Conservation (phyloP, 2,329 filamentous ascomycete species). For the Cordyceps tenuipes region DNA sequence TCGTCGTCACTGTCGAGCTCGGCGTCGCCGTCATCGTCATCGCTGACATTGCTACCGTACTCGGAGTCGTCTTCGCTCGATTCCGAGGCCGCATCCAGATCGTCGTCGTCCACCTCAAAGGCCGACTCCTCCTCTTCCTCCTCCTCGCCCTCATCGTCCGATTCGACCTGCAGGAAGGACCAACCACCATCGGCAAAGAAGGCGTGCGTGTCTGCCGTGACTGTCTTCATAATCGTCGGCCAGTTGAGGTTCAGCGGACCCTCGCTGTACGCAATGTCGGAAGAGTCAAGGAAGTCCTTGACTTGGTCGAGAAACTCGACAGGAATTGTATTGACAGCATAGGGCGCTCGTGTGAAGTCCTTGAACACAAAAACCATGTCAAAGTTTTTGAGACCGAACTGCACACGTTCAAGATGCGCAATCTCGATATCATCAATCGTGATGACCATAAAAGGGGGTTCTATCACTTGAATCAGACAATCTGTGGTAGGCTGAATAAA, state of each 20-base stretch:
- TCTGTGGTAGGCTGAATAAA: conserved; percentile 94
- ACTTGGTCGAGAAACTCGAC: conserved; percentile 91
- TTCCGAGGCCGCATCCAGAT: conserved; percentile 74
- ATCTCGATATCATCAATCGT: conserved; percentile 94
- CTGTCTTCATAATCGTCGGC: conserved; percentile 99
- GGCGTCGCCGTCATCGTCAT: conserved; percentile 60
- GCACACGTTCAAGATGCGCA: conserved; percentile 88
- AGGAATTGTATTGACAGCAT: conserved; percentile 96
- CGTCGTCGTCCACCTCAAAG: conserved; percentile 83
- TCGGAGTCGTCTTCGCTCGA: conserved; percentile 78
- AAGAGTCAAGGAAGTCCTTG: conserved; percentile 95
- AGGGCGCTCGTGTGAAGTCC: conserved; percentile 83
- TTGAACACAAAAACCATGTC: conserved; percentile 98
- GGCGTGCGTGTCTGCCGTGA: conserved; percentile 83
- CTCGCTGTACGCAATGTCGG: conserved; percentile 89
- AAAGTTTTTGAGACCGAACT: conserved; percentile 98
- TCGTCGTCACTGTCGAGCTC: conserved; percentile 62
- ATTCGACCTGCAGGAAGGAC: conserved; percentile 83
- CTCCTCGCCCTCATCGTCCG: conserved; percentile 73
- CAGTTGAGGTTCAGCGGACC: conserved; percentile 97
- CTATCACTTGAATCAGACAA: conserved; percentile 91
- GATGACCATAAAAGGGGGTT: conserved; percentile 92
- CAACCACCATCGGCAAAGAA: conserved; percentile 96
- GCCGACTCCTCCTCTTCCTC: conserved; percentile 85
- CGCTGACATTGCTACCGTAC: conserved; percentile 82